Base-by-base conservation (phyloP, 116 monocot genomes). In the Dioscorea cayenensis region DNA sequence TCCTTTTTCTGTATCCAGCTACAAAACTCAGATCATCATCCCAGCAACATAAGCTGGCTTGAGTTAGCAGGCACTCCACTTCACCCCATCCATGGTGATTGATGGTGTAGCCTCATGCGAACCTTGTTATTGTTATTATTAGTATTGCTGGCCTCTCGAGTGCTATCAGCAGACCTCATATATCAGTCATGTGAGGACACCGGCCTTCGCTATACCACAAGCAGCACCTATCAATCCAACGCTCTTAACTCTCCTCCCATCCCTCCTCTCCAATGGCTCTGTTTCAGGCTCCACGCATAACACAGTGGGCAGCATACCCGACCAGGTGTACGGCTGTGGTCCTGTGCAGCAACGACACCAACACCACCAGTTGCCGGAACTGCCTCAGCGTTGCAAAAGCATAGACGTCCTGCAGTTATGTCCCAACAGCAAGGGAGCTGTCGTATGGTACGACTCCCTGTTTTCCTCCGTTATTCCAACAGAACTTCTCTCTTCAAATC, bases 261-360 rank as follows among this genome's bases (percentile, higher is more conserved):
- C 77, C 25, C 72, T 77, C 70, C 16, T 50, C 68, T 36, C 79
- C 51, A 64, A 50, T 28, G 51, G 13, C 67, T 36, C 74, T 16
- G 50, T 62, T 63, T n/a, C 38, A 35, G 69, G 69, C 74, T 79
- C 43, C 70, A 43, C 70, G 65, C 2, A n/a, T 25, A 17, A 1
- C 21, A 70, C 68, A 6, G 22, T 18, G 25, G 72, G 66, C 65
- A 10, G 3, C 4, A 0, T 43, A 36, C 77, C 66, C 48, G 22
- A 79, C 73, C 60, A 35, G 21, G 64, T 74, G 28, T 65, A 70
- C 28, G 79, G 74, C 27, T 29, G n/a, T 65, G 25, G 79, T 55
- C 27, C 51, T 79, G 32, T 79, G 79, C 74, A 74, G 79, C 9
- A 74, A 74, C 21, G 74, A 74, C 64, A 21, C 51, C 37, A 59